These are phyloP conservation scores for Rhodotorula sp. DNA, from an alignment of 1,284 basidiomycete genomes.

Conservation along the genomic window DNA sequence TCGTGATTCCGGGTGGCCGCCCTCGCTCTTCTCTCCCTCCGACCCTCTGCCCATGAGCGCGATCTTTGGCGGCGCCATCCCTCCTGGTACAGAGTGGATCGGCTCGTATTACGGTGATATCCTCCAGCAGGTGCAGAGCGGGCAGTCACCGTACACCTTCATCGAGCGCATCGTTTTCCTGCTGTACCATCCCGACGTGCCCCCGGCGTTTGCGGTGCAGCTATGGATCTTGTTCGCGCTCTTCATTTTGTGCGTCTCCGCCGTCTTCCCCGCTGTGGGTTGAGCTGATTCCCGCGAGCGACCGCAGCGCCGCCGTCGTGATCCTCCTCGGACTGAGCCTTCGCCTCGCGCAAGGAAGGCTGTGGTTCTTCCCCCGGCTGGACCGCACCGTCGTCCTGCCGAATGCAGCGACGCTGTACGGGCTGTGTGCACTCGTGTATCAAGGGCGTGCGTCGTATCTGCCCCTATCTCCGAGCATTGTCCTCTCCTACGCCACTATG, in stretches of 20 bases:
- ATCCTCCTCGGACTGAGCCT: slow-evolving; percentile 16
- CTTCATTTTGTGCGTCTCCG: slow-evolving; percentile 7
- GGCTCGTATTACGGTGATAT: not conserved
- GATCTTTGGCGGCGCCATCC: not conserved
- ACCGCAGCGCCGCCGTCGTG: slow-evolving; percentile 4
- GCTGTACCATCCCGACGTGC: slow-evolving; percentile 15
- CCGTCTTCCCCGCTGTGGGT: not conserved
- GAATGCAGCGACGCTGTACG: slow-evolving; percentile 12
- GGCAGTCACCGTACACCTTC: slow-evolving; percentile 15
- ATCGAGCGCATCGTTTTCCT: slow-evolving; percentile 2
- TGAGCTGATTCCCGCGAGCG: not conserved
- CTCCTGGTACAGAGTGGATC: slow-evolving; percentile 5
- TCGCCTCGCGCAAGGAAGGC: slow-evolving; percentile 16
- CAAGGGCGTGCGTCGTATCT: not conserved
- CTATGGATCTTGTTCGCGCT: slow-evolving; percentile 15
- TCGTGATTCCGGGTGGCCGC: too few species aligned
- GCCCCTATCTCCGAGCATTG: not conserved
- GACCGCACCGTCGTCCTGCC: slow-evolving; percentile 29
- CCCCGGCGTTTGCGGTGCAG: not conserved
- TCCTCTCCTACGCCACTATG: too few species aligned
- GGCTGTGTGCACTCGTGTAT: slow-evolving; percentile 18
- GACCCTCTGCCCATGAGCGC: not conserved
- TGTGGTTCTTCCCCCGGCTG: slow-evolving; percentile 28
- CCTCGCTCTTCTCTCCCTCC: not conserved
- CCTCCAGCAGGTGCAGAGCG: not conserved